phyloP scores from a whole-genome alignment of 1,284 basidiomycete species.

The Ustilago sp. region DNA sequence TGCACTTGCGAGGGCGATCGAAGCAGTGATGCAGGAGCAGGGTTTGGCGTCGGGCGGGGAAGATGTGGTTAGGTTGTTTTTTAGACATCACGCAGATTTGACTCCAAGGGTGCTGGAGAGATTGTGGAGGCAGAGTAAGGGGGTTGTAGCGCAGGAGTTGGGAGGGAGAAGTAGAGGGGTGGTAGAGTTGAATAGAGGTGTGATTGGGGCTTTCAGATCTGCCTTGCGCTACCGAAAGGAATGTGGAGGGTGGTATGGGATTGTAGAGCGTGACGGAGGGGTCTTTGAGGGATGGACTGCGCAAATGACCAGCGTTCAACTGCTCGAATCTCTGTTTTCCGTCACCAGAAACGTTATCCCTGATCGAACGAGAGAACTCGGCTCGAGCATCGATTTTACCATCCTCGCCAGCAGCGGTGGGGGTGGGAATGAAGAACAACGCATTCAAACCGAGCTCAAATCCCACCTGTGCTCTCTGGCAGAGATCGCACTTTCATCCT shows the following conservation, averaged over 20 bases:
- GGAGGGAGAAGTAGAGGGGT: conserved; percentile 24
- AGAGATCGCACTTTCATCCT: conserved; percentile 68
- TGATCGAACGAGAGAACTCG: conserved; percentile 72
- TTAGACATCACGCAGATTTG: conserved; percentile 77
- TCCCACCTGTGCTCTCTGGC: conserved; percentile 79
- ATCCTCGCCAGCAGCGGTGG: conserved; percentile 35
- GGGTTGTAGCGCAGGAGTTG: conserved; percentile 24
- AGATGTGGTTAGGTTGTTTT: conserved; percentile 85
- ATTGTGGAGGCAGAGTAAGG: conserved; percentile 36
- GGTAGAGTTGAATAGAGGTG: conserved; percentile 78
- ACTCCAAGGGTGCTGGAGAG: conserved; percentile 36
- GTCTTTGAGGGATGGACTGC: conserved; percentile 86
- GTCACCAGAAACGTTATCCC: conserved; percentile 74
- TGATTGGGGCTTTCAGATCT: conserved; percentile 78
- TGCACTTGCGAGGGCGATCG: conserved; percentile 73
- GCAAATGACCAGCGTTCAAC: conserved; percentile 76
- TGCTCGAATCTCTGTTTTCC: conserved; percentile 80
- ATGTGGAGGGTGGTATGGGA: conserved; percentile 80
- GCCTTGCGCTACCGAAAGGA: conserved; percentile 80
- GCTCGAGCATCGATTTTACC: conserved; percentile 71
- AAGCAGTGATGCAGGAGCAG: conserved; percentile 75
- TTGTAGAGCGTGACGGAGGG: conserved; percentile 73
- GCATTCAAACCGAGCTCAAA: conserved; percentile 70
- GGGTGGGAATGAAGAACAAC: conserved; percentile 53
- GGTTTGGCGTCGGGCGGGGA: conserved; percentile 71